These are phyloP conservation scores for Colletotrichum coccodes DNA, from an alignment of 2,329 filamentous ascomycete genomes.

Conservation along the genomic window DNA sequence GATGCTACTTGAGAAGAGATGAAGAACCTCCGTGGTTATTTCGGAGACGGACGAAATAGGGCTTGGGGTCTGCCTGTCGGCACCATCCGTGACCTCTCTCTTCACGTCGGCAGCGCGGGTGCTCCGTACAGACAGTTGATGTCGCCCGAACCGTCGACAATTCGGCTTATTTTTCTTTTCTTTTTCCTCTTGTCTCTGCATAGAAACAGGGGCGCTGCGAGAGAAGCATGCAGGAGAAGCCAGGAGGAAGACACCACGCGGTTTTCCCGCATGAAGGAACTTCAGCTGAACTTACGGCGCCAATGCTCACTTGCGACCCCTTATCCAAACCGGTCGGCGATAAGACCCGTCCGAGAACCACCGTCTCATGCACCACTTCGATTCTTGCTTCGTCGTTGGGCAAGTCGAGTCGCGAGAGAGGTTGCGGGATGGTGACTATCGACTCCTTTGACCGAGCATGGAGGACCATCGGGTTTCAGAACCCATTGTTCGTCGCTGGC, in stretches of 20 bases:
- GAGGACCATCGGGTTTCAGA: slow-evolving; percentile 6
- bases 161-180: no score
- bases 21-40: neutral
- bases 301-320: neutral
- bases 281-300: neutral
- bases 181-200: no score
- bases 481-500: neutral
- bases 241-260: neutral
- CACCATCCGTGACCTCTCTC: neutral
- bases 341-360: slow-evolving; percentile 14
- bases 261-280: neutral
- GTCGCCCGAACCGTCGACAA: slow-evolving; percentile 4
- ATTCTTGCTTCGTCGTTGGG: neutral
- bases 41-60: neutral
- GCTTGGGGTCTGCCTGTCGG: slow-evolving; percentile 8
- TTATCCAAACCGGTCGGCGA: slow-evolving; percentile 1
- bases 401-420: neutral
- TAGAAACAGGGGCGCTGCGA: neutral
- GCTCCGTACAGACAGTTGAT: neutral
- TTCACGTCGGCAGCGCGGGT: neutral
- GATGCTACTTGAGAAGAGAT: neutral
- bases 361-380: neutral
- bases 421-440: neutral
- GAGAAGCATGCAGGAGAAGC: neutral
- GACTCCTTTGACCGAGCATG: neutral